Evolutionary conservation across 768 basidiomycete genomes (phyloP).

Genomic region (Suillus subaureus): DNA sequence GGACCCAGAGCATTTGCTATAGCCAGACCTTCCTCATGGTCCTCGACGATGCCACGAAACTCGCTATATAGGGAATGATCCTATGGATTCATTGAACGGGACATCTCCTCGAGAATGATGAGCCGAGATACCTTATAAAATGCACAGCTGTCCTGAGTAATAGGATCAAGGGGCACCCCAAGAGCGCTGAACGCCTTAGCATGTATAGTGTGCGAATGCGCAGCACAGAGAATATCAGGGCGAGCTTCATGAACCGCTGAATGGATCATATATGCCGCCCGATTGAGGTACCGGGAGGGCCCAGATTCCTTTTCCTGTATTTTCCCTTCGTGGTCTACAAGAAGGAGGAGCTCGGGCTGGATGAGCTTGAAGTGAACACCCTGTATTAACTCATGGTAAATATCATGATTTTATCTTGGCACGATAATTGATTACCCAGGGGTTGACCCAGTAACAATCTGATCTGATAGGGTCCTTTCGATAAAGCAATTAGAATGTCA

Average conservation of each 20-base stretch:
- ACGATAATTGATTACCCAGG: conserved; percentile 35
- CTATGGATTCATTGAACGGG: conserved; percentile 10
- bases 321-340: conserved; percentile 43
- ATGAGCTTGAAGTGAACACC: conserved; percentile 50
- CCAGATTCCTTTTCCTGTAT: conserved; percentile 35
- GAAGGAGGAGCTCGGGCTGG: conserved; percentile 45
- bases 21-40: conserved; percentile 30
- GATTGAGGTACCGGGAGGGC: conserved; percentile 36
- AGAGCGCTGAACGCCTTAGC: conserved; percentile 42
- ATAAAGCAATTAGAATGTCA: background rate
- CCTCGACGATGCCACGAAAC: conserved; percentile 39
- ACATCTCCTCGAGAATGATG: background rate
- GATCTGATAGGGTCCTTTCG: conserved; percentile 40
- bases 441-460: conserved; percentile 53
- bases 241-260: conserved; percentile 36
- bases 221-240: conserved; percentile 38
- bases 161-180: conserved; percentile 31
- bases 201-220: conserved; percentile 36
- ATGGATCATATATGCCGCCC: conserved; percentile 42
- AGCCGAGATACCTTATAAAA: conserved; percentile 30
- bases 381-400: conserved; percentile 21
- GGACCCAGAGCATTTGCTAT: conserved; percentile 32
- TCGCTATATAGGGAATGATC: conserved; percentile 32
- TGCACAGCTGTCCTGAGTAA: conserved; percentile 37
- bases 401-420: background rate